Base-by-base conservation (phyloP, 257 asterid species). In the Schizonepeta tenuifolia region DNA sequence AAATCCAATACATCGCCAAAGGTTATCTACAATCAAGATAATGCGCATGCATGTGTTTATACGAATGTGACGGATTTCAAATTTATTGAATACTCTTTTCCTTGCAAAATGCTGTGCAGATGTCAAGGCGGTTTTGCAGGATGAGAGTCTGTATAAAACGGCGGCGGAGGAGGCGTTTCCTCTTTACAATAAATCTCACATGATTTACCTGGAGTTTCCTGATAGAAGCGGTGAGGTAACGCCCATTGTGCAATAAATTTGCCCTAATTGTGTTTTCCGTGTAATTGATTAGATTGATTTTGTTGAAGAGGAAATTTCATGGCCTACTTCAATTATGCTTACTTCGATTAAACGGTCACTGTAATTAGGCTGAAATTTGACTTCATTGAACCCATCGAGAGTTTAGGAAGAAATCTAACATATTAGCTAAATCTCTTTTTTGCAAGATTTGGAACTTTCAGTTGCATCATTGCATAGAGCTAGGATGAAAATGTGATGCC, bases 161-260 rank as follows among this genome's bases (percentile, higher is more conserved):
- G 97, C 96, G 6, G 88, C 84, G 18, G 88, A 80, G 5, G 97
- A 88, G 84, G 96, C 96, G 47, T 93, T 89, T 86, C 97, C 98
- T 14, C 64, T 82, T 24, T 89, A 91, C 87, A 94, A 94, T 77
- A 94, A 94, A 86, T 77, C 94, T 17, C 98, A 91, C 80, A 72
- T 89, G 96, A 83, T 94, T 75, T 91, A 89, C 82, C 85, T 94
- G 65, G 91, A 86, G 11, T 86, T 94, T 21, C 98, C 97, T 18
- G 81, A 91, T 79, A 83, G 95, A 78, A 88, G 96, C 81, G 96
- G 98, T 78, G 97, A 94, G 87, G 98, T 94, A 85, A 83, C 71
- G 76, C 74, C 47, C 54, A 67, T 67, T 38, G 18, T 71, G 51
- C 55, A 51, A 38, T 73, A 3, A 56, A 33, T 50, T 64, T 55